Base-by-base conservation (phyloP, 208 protist species). In the Polymyxa betae region DNA sequence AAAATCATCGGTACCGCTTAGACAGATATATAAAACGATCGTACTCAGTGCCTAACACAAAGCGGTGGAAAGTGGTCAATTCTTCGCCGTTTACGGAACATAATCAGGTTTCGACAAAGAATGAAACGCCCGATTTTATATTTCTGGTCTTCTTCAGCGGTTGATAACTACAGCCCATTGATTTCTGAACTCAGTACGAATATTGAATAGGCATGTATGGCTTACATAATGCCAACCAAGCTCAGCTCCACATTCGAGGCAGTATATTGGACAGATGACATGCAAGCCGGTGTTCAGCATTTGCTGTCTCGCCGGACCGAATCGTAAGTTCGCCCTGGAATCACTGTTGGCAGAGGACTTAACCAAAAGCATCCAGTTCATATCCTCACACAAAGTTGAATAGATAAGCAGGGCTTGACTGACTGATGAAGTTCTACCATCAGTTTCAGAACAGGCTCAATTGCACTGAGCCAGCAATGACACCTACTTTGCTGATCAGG, bases 161-260 rank as follows among this genome's bases (percentile, higher is more conserved):
- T n/a, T 12, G 10, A 5, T 20, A 82, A 12, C 72, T 82, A n/a
- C n/a, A 35, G n/a, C 5, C 16, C 5, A 5, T 20, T 43, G 40
- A 38, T 43, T 12, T 20, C 12, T 82, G 35, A 35, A 43, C 5
- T 35, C 16, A 20, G 72, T 38, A 38, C 12, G n/a, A 20, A 35
- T 40, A 35, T 40, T 20, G n/a, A 35, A 5, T 40, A 20, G 35
- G 35, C 35, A 43, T 43, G 72, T 20, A 82, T n/a, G 72, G 5
- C n/a, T 40, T 82, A 82, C 72, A n/a, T 82, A 82, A 20, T 45
- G 5, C 72, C 72, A 82, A n/a, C 72, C 72, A 43, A 82, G 72
- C 40, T 82, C 72, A 35, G 40, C 35, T 5, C 40, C 72, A n/a
- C 72, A 82, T 35, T 82, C 16, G 5, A 82, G 5, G 72, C 72